Evolutionary conservation across 1,284 basidiomycete species (phyloP), one percentile per base, ranked within the genome.

Genomic region (Naganishia cerealis): DNA sequence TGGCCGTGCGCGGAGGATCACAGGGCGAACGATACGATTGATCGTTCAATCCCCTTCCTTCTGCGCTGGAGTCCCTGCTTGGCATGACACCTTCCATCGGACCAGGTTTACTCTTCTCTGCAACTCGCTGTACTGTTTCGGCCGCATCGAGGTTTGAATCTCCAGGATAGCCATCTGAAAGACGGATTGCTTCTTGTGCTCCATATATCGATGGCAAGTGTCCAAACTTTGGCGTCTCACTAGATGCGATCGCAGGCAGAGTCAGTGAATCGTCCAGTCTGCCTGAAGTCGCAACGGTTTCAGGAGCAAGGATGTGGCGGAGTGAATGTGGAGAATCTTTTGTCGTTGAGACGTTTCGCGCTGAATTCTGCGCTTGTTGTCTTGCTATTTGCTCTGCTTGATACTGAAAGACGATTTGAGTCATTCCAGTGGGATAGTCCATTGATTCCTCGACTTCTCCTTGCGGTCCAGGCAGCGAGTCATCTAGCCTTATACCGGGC

Each of bases 231-330:
- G 46, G 21, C 21, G 46, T 7, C 46, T 21, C 7, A 1, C n/a
- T 8, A 8, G 46, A 50, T 10, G 46, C 1, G n/a, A 8, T 24
- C n/a, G 7, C 10, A 15, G 21, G 8, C 8, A 21, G 6, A 24
- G 1, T 0, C 7, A 10, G 46, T 15, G 7, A 5, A 13, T 29
- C 29, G 18, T 61, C 12, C 5, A n/a, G 8, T 15, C 3, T 15
- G 13, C 10, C 54, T 10, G 10, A 2, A 13, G 50, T 10, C 26
- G 61, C 12, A 24, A 42, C 50, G 16, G 61, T 63, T 29, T 63
- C 61, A 6, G 50, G 50, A 7, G 50, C 61, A 18, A 63, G 61
- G 15, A 63, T 54, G 16, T 38, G 42, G 4, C 57, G 57, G 12
- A 59, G 26, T 12, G 57, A 59, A 46, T 46, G 42, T 9, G 57